Evolutionary conservation across 2,329 filamentous ascomycete species (phyloP).

Genomic region (Talaromyces albobiverticillius): DNA sequence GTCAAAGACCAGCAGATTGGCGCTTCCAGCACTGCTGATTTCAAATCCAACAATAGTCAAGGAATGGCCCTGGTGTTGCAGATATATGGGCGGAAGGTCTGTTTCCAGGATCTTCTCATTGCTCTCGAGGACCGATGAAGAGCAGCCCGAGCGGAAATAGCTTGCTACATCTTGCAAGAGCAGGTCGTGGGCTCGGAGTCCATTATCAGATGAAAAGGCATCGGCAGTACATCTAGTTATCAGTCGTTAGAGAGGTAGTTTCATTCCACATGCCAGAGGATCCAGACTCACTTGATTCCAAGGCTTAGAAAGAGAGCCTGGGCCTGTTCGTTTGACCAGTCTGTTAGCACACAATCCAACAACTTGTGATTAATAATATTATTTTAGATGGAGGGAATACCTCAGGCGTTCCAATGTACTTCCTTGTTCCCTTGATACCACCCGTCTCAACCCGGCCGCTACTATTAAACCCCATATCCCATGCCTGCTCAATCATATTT

Average conservation of each 20-base stretch:
- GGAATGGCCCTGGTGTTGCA: slow-evolving; percentile 82
- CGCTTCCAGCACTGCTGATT: slow-evolving; percentile 59
- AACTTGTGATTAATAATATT: too few relatives aligned
- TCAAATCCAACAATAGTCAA: slow-evolving; percentile 87
- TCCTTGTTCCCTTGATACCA: slow-evolving; percentile 80
- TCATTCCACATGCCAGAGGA: neutral
- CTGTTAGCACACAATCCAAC: too few relatives aligned
- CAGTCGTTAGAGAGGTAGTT: neutral
- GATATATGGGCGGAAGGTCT: slow-evolving; percentile 76
- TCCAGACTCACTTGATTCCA: slow-evolving; percentile 58
- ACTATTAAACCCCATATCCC: slow-evolving; percentile 79
- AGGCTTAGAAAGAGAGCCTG: slow-evolving; percentile 73
- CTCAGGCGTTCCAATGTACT: slow-evolving; percentile 93
- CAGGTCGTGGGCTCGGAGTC: slow-evolving; percentile 48
- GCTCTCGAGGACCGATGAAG: slow-evolving; percentile 37
- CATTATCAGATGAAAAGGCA: slow-evolving; percentile 52
- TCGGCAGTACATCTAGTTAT: slow-evolving; percentile 56
- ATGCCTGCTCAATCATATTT: slow-evolving; percentile 80
- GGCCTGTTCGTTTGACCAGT: slow-evolving; percentile 52
- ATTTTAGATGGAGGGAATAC: too few relatives aligned
- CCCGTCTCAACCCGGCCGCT: slow-evolving; percentile 77
- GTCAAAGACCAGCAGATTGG: slow-evolving; percentile 81
- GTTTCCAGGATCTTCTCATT: slow-evolving; percentile 67
- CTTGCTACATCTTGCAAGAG: slow-evolving; percentile 67
- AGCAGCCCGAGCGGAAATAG: slow-evolving; percentile 65